Conservation (phyloP, 768 basidiomycete species). For the Xerocomellus intermedius region DNA sequence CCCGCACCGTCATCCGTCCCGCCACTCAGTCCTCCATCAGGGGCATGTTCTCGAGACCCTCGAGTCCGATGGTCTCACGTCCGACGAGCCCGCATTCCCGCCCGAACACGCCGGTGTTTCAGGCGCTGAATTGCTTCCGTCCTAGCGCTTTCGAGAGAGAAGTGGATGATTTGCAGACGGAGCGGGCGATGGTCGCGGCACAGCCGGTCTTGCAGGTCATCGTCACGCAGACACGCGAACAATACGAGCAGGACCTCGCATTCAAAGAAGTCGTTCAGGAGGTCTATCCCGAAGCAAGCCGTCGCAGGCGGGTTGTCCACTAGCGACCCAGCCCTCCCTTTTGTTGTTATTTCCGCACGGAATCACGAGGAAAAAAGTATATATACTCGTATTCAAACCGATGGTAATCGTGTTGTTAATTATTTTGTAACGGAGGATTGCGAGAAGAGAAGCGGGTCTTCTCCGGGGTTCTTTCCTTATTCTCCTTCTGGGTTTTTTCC, state of each 20-base stretch:
- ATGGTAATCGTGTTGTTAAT: slow-evolving; percentile 19
- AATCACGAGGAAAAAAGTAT: slow-evolving; percentile 17
- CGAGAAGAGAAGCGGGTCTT: slow-evolving; percentile 20
- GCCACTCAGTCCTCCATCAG: slow-evolving; percentile 23
- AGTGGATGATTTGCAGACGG: slow-evolving; percentile 24
- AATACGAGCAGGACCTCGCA: slow-evolving; percentile 33
- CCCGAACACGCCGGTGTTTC: slow-evolving; percentile 22
- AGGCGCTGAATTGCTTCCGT: slow-evolving; percentile 36
- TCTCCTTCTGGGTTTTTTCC: background rate
- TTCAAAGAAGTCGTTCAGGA: slow-evolving; percentile 31
- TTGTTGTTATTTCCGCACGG: background rate
- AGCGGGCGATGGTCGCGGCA: slow-evolving; percentile 6
- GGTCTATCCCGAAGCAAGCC: slow-evolving; percentile 27
- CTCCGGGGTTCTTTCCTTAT: slow-evolving; percentile 8
- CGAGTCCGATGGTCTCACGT: slow-evolving; percentile 30
- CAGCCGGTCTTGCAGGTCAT: slow-evolving; percentile 33
- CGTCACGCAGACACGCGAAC: slow-evolving; percentile 33
- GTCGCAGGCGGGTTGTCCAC: slow-evolving; percentile 14
- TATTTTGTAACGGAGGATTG: slow-evolving; percentile 20
- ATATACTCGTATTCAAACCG: background rate
- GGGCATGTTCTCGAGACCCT: slow-evolving; percentile 31
- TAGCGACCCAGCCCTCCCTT: background rate
- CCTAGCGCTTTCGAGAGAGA: slow-evolving; percentile 34
- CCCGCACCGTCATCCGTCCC: slow-evolving; percentile 41
- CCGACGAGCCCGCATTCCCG: slow-evolving; percentile 26